These are phyloP conservation scores for Botrytis squamosa DNA, from an alignment of 2,329 filamentous ascomycete genomes.

Conservation along the genomic window DNA sequence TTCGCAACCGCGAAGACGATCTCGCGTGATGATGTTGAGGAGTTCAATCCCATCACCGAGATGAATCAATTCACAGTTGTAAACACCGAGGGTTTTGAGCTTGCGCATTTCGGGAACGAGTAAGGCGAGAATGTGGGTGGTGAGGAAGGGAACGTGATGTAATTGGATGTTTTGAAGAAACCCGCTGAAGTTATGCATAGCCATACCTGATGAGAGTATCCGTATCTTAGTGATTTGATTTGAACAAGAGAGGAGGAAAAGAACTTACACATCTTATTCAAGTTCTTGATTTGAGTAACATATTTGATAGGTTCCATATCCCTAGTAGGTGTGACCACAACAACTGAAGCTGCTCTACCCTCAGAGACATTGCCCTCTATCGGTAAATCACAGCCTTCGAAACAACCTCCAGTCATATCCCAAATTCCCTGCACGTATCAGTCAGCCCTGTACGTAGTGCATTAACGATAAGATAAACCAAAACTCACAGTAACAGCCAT, in stretches of 20 bases:
- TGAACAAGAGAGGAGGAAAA: background rate
- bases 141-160: conserved; percentile 34
- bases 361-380: conserved; percentile 1
- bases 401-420: conserved; percentile 16
- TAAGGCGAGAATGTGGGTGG: conserved; percentile 28
- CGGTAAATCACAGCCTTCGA: background rate
- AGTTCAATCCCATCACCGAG: conserved; percentile 30
- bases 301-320: conserved; percentile 15
- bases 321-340: conserved; percentile 17
- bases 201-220: conserved; percentile 18
- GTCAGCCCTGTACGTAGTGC: background rate
- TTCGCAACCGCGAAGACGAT: conserved; percentile 27
- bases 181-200: conserved; percentile 29
- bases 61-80: conserved; percentile 36
- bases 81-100: conserved; percentile 33
- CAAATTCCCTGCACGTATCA: conserved; percentile 2
- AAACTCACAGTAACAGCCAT: conserved; percentile 14
- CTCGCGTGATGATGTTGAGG: conserved; percentile 31
- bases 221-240: background rate
- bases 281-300: conserved; percentile 24
- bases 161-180: conserved; percentile 33
- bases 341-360: background rate
- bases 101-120: conserved; percentile 35
- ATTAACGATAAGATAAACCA: background rate
- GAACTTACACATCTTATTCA: conserved; percentile 30